Conservation (phyloP, 176 grass and related monocot genomes). For the Raddia distichophylla region DNA sequence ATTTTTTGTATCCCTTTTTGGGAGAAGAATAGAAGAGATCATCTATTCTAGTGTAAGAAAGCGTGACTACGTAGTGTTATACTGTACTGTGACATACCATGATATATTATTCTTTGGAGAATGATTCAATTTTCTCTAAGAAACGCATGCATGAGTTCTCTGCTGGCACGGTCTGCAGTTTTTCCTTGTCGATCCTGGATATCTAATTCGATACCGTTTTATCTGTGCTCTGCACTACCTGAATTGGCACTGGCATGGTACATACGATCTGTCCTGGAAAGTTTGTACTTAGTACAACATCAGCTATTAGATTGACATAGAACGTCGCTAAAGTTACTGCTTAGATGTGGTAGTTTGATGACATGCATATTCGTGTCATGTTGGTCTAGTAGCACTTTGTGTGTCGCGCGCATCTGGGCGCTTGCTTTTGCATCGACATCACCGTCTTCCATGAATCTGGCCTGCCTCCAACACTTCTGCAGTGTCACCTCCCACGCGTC, state of each 20-base stretch:
- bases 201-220: background rate
- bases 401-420: too few species aligned
- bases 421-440: too few species aligned
- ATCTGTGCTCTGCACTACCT: background rate
- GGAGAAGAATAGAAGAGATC: constrained; percentile 37
- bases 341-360: too few species aligned
- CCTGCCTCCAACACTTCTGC: too few species aligned
- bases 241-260: background rate
- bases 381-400: too few species aligned
- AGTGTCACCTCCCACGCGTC: too few species aligned
- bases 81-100: background rate
- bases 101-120: constrained; percentile 17
- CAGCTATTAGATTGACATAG: too few species aligned
- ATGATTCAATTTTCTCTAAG: background rate
- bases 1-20: background rate
- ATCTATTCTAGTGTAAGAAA: constrained; percentile 48
- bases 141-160: background rate
- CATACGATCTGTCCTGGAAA: too few species aligned
- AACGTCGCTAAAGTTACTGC: too few species aligned
- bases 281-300: background rate
- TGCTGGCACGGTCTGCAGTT: background rate
- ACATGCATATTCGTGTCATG: too few species aligned
- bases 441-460: too few species aligned
- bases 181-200: background rate
- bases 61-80: constrained; percentile 7